Base-by-base conservation (phyloP, 331 rosid genomes). In the Telfairia occidentalis region DNA sequence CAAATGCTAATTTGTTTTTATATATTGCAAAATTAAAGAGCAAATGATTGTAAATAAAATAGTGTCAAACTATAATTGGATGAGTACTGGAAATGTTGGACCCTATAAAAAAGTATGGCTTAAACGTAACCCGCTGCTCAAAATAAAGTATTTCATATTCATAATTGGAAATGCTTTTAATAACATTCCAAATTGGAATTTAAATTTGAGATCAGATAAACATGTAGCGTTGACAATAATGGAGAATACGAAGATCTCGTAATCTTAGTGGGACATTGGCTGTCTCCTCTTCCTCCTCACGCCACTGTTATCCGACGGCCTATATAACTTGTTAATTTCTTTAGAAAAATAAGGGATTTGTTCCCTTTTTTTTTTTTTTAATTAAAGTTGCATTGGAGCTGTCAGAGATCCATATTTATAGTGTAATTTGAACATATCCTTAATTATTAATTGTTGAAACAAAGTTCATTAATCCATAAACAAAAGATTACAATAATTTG, bases 191-290 rank as follows among this genome's bases (percentile, higher is more conserved):
- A 34, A 34, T 30, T 61, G 3, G 3, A 18, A 37, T 19, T 38
- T n/a, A n/a, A 65, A 65, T 38, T 38, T 4, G 32, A 37, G 32
- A n/a, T n/a, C n/a, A 65, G 10, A 66, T 23, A 11, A 40, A 64
- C 12, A 63, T 37, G 66, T 4, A 64, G 71, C 35, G 73, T 66
- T 66, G 73, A 66, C 73, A 40, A 66, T 66, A 34, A 2, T 32
- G 43, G 3, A 18, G 26, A 61, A 61, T n/a, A 0, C 45, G 5
- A 66, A 66, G 73, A 66, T 66, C 53, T 40, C 1, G 19, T 66
- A 66, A 40, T 66, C 73, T 66, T 37, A 21, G 32, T 66, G 73
- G 73, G 73, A 66, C 73, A 66, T 38, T 9, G 30, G 10, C 9
- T 58, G 65, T 58, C 37, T 28, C 37, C 38, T 15, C 37, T 11